Evolutionary conservation across 208 protist genomes (phyloP), one percentile per base, ranked within the genome.

Genomic region (Trypanosoma brucei): DNA sequence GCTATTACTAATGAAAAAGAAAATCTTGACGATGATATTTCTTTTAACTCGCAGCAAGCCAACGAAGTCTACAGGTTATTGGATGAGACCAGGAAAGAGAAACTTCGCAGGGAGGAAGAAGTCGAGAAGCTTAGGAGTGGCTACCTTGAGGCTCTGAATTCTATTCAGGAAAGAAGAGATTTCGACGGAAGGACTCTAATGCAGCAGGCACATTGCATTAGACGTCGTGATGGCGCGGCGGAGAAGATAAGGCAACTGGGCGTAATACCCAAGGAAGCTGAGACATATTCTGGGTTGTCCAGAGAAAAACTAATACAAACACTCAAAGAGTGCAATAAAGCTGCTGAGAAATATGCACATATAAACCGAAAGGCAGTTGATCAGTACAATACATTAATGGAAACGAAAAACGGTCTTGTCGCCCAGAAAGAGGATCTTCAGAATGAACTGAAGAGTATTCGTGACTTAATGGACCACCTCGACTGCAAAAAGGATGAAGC

Each of bases 361-460:
- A 96, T 99, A 6, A 99, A 99, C 79, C 97, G 98, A 66, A 99
- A 99, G 72, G 98, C 98, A 3, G 42, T 98, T 8, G 98, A 99
- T 55, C 98, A 99, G 78, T 98, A 98, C 67, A 76, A 80, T 4
- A 72, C 70, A 38, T 93, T 99, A 35, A 70, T 79, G 36, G 88
- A 98, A 46, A 74, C 96, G 34, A 76, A 78, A 48, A 89, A 95
- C 3, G 83, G 93, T 30, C 67, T 99, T 0, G 48, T 72, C 0
- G 14, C 70, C 22, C 86, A 98, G 63, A 86, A 88, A 65, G 72
- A 84, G 4, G 84, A 87, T 31, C 68, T 98, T 0, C 72, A 96
- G 36, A 55, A 84, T 22, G 92, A 96, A 49, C 72, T 84, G 11
- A 57, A 81, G 13, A 86, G 97, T 39, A 99, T 99, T 74, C 33